Percentiles rank a stretch among this genome's conserved stretches.
phyloP scores from a whole-genome alignment of 768 basidiomycete genomes.

The Tubosaeta sp. region DNA sequence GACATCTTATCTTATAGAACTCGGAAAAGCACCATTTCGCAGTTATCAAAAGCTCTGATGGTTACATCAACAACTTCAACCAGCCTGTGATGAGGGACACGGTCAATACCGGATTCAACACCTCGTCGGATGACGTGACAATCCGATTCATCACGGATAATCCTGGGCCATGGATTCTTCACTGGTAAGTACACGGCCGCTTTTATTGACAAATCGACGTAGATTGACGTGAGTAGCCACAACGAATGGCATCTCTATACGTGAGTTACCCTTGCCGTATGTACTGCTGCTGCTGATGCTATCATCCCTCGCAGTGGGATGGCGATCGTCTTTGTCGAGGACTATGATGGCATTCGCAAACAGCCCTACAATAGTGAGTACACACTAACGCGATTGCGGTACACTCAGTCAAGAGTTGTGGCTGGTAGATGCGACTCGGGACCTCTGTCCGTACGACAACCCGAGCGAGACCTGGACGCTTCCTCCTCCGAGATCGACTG shows the following conservation, averaged over 20 bases:
- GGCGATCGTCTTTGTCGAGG: slow-evolving; percentile 13
- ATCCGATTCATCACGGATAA: slow-evolving; percentile 51
- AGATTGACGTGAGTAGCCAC: slow-evolving; percentile 13
- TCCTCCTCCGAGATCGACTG: slow-evolving; percentile 6
- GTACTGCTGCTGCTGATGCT: neutral
- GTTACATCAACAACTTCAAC: slow-evolving; percentile 34
- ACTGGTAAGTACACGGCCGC: slow-evolving; percentile 9
- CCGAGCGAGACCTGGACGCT: slow-evolving; percentile 4
- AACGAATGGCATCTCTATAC: slow-evolving; percentile 18
- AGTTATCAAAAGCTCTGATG: slow-evolving; percentile 42
- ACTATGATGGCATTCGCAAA: slow-evolving; percentile 1
- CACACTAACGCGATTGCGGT: neutral
- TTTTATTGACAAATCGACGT: too few species aligned
- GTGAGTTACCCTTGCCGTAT: slow-evolving; percentile 4
- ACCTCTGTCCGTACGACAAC: slow-evolving; percentile 10
- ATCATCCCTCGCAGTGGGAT: slow-evolving; percentile 2
- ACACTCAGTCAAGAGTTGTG: too few species aligned
- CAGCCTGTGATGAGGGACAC: slow-evolving; percentile 56
- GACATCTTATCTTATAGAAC: neutral
- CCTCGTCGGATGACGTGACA: slow-evolving; percentile 26
- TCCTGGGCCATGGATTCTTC: slow-evolving; percentile 40
- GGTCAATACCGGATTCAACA: slow-evolving; percentile 25
- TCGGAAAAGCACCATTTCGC: slow-evolving; percentile 39
- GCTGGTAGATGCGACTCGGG: slow-evolving; percentile 4
- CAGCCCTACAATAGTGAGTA: slow-evolving; percentile 1